Percentiles rank a stretch among this genome's conserved stretches.
Evolutionary conservation across 2,329 filamentous ascomycete species (phyloP).

Genomic region (Magnaporthales sp.): DNA sequence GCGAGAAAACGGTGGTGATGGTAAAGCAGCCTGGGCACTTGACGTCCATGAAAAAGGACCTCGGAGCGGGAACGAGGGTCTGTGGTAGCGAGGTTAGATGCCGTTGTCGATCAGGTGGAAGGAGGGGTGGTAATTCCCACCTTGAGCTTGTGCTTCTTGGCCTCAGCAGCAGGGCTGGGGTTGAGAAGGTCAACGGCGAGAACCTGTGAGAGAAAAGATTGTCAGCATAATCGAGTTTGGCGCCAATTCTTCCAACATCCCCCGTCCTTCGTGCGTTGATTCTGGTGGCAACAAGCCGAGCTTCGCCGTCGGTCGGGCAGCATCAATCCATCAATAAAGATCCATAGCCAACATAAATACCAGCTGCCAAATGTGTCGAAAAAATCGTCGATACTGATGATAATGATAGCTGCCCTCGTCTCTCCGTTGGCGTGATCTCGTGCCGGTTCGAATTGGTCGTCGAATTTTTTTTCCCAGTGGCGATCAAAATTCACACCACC

Average conservation of each 20-base stretch:
- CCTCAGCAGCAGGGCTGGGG: constrained; percentile 94
- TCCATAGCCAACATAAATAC: constrained; percentile 3
- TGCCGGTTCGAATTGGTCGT: background rate
- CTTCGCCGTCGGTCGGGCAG: constrained; percentile 1
- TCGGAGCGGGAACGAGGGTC: constrained; percentile 90
- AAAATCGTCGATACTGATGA: background rate
- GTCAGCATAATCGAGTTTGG: constrained; percentile 33
- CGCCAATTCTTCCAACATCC: background rate
- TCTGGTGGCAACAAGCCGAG: background rate
- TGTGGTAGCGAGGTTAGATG: constrained; percentile 22
- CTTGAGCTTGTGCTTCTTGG: constrained; percentile 99
- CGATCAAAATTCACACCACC: background rate
- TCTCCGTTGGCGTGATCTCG: background rate
- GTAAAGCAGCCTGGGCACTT: constrained; percentile 99
- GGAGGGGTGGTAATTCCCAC: constrained; percentile 43
- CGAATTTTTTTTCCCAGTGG: background rate
- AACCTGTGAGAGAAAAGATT: constrained; percentile 55
- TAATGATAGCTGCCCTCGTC: background rate
- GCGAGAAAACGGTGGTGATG: constrained; percentile 99
- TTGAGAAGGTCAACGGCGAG: constrained; percentile 99
- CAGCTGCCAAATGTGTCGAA: constrained; percentile 1
- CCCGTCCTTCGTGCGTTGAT: constrained; percentile 13
- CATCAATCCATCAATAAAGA: background rate
- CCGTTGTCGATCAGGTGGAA: background rate
- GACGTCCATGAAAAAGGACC: constrained; percentile 99